A percentile compares a stretch with the other conserved stretches of the same genome.
phyloP scores from a whole-genome alignment of 108 stramenopile species.

The Nitzschia sp. region DNA sequence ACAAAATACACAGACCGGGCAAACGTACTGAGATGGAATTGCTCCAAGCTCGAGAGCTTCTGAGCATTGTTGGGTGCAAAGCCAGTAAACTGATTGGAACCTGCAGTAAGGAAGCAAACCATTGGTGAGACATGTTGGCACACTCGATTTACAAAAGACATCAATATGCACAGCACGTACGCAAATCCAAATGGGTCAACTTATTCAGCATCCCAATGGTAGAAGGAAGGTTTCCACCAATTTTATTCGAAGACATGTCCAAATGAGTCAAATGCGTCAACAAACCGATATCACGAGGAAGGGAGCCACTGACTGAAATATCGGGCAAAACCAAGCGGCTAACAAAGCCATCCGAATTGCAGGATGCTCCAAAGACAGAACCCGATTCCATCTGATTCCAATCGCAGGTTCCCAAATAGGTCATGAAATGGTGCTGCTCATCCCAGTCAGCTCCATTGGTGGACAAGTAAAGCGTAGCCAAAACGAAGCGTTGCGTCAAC shows the following conservation, averaged over 20 bases:
- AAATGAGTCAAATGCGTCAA: conserved; percentile 26
- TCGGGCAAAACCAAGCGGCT: not conserved
- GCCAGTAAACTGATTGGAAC: not conserved
- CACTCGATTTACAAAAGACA: not conserved
- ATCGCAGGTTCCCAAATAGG: conserved; percentile 3
- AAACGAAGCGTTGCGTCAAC: conserved; percentile 21
- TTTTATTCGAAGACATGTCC: conserved; percentile 37
- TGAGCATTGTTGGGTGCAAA: conserved; percentile 13
- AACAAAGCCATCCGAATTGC: conserved; percentile 1
- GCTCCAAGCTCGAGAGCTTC: conserved; percentile 7
- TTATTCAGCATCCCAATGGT: conserved; percentile 29
- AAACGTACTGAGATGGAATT: conserved; percentile 12
- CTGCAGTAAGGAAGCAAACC: not conserved
- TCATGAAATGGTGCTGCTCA: conserved; percentile 4
- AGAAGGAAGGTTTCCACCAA: conserved; percentile 28
- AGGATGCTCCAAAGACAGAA: conserved; percentile 1
- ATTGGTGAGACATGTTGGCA: not conserved
- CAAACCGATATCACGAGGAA: conserved; percentile 44
- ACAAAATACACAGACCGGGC: not conserved
- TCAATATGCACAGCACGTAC: not conserved
- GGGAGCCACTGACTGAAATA: conserved; percentile 26
- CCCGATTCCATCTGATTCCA: conserved; percentile 3
- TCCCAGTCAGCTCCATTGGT: conserved; percentile 20
- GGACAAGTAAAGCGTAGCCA: conserved; percentile 22
- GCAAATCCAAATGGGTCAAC: conserved; percentile 24